Evolutionary conservation across 2,329 filamentous ascomycete genomes (phyloP), one percentile per base, ranked within the genome.

Genomic region (Didymellaceae sp.): DNA sequence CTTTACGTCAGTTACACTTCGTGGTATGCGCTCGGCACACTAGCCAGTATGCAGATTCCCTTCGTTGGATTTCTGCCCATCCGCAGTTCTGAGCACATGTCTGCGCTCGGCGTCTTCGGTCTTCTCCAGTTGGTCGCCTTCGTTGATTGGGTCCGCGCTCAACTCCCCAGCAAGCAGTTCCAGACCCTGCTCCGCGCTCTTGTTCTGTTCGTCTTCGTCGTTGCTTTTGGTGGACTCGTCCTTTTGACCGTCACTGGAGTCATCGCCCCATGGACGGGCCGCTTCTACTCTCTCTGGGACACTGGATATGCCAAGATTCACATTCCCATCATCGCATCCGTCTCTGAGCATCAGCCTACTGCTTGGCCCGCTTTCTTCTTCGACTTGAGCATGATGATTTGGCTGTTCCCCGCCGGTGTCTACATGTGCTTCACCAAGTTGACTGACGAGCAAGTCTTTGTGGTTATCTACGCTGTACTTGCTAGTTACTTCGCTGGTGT

Each of bases 281-380:
- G 94, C 66, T 99, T 99, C 83, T 99, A 99, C 80, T 99, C 95
- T 17, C 86, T 99, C 24, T 99, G 93, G 91, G 95, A 99, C 73
- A 99, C 94, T 5, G 89, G 91, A 65, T 99, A 99, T 72, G 94
- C 94, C 67, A 99, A 99, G 82, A 95, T 97, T 58, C 94, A 99
- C 71, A 99, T 99, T 71, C 94, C 94, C 55, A 99, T 99, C 71
- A 99, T 99, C 73, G 94, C 94, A 3, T 99, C 94, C n/a, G 94
- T 99, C 37, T 99, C 94, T 1, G 94, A 99, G 78, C 94, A 99
- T 79, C 94, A 99, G 78, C 94, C 94, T 45, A 99, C 94, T 28
- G 94, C 94, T 33, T 99, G 94, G 94, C 94, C 94, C 2, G 91
- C 95, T 13, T 99, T 97, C 82, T 99, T 99, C 81, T 99, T 99